phyloP scores from a whole-genome alignment of 768 basidiomycete species.

The Kwoniella heveanensis region DNA sequence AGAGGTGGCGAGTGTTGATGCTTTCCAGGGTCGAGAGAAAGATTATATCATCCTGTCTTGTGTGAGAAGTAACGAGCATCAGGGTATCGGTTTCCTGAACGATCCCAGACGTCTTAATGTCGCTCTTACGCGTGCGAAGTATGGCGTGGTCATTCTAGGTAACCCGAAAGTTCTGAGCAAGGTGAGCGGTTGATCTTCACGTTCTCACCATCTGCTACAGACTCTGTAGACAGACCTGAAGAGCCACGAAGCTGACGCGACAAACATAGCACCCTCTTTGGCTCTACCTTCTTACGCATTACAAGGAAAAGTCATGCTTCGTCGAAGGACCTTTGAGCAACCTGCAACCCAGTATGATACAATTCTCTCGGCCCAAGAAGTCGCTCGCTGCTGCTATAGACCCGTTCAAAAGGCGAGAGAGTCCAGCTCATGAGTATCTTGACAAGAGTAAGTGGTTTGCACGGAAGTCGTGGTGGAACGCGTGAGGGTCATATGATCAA shows the following conservation, averaged over 20 bases:
- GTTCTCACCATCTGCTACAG: neutral
- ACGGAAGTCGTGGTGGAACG: too few species aligned
- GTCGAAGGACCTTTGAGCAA: constrained; percentile 97
- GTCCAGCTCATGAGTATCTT: constrained; percentile 80
- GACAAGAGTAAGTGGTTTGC: constrained; percentile 38
- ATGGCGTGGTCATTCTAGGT: constrained; percentile 98
- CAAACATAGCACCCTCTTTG: constrained; percentile 83
- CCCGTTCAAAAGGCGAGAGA: constrained; percentile 89
- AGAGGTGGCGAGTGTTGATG: constrained; percentile 97
- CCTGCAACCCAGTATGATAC: constrained; percentile 97
- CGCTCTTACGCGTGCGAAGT: constrained; percentile 94
- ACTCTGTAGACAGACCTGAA: too few species aligned
- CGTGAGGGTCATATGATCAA: neutral
- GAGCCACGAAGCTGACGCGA: neutral
- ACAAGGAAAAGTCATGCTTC: constrained; percentile 90
- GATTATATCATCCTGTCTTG: constrained; percentile 99
- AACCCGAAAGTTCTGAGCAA: constrained; percentile 99
- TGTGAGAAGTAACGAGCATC: constrained; percentile 97
- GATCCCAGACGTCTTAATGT: constrained; percentile 96
- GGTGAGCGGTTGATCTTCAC: constrained; percentile 61
- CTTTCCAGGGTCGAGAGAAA: constrained; percentile 99
- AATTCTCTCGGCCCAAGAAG: constrained; percentile 95
- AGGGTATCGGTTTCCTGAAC: constrained; percentile 98
- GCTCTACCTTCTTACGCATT: constrained; percentile 97
- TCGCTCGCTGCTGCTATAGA: constrained; percentile 87